phyloP scores from a whole-genome alignment of 208 protist species.

The Blastocrithidia nonstop region DNA sequence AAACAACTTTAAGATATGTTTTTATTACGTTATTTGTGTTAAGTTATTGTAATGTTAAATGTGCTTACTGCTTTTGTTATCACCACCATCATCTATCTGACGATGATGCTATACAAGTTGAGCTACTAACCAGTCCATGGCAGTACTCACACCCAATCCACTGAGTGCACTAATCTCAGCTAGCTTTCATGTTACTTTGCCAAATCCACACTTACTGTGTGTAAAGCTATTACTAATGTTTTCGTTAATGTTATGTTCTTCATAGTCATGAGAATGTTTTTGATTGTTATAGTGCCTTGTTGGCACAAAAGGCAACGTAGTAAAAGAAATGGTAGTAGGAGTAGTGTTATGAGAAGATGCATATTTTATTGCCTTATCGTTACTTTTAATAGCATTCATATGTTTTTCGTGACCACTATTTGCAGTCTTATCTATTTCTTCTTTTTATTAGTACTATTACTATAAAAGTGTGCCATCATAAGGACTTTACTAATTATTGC shows the following conservation, averaged over 20 bases:
- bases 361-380: no score
- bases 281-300: no score
- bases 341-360: no score
- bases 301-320: no score
- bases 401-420: no score
- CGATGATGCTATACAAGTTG: constrained; percentile 24
- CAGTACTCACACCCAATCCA: constrained; percentile 27
- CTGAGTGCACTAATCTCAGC: constrained; percentile 31
- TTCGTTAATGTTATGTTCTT: not conserved
- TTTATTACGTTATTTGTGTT: not conserved
- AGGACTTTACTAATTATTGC: no score
- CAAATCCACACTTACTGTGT: constrained; percentile 25
- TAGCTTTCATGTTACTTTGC: constrained; percentile 22
- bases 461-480: no score
- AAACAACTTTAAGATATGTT: not conserved
- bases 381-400: no score
- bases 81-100: constrained; percentile 2
- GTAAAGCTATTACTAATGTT: not conserved
- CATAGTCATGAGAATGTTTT: no score
- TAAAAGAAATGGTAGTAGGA: no score
- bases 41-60: not conserved
- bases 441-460: no score
- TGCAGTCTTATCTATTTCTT: no score
- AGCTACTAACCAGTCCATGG: constrained; percentile 61
- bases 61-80: not conserved